A percentile compares a stretch with the other conserved stretches of the same genome.
These are phyloP conservation scores for Kuraishia floccosa DNA, from an alignment of 805 yeast genomes.

Conservation along the genomic window DNA sequence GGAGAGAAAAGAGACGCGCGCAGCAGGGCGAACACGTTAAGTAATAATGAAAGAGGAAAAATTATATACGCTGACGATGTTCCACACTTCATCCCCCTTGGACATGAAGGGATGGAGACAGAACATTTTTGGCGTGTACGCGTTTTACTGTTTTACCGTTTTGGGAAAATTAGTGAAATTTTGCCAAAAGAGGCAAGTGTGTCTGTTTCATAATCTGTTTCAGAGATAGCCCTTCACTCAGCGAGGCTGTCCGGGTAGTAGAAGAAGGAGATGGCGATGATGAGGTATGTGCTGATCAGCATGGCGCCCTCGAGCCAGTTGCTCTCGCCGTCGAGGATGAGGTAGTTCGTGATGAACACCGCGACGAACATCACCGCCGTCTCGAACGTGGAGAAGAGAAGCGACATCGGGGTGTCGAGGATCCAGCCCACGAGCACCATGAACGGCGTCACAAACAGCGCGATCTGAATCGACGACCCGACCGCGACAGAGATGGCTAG, in stretches of 20 bases:
- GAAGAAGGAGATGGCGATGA: slow-evolving; percentile 84
- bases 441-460: slow-evolving; percentile 91
- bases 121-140: too few relatives aligned
- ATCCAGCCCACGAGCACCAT: slow-evolving; percentile 93
- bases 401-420: slow-evolving; percentile 83
- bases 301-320: slow-evolving; percentile 97
- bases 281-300: slow-evolving; percentile 76
- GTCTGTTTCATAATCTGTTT: too few relatives aligned
- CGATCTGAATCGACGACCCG: slow-evolving; percentile 92
- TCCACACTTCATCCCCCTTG: too few relatives aligned
- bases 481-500: slow-evolving; percentile 94
- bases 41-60: too few relatives aligned
- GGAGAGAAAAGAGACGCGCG: too few relatives aligned
- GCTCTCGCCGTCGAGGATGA: slow-evolving; percentile 87
- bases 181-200: too few relatives aligned
- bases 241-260: slow-evolving; percentile 60
- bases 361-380: slow-evolving; percentile 86
- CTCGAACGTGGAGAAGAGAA: slow-evolving; percentile 87
- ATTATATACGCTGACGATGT: too few relatives aligned
- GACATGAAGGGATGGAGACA: too few relatives aligned
- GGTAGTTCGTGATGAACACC: slow-evolving; percentile 77
- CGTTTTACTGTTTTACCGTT: too few relatives aligned
- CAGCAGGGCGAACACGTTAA: too few relatives aligned
- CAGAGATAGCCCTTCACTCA: background rate
- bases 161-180: too few relatives aligned